A percentile compares a stretch with the other conserved stretches of the same genome.
phyloP scores from a whole-genome alignment of 2,329 filamentous ascomycete genomes.

The Zasmidium cellare region DNA sequence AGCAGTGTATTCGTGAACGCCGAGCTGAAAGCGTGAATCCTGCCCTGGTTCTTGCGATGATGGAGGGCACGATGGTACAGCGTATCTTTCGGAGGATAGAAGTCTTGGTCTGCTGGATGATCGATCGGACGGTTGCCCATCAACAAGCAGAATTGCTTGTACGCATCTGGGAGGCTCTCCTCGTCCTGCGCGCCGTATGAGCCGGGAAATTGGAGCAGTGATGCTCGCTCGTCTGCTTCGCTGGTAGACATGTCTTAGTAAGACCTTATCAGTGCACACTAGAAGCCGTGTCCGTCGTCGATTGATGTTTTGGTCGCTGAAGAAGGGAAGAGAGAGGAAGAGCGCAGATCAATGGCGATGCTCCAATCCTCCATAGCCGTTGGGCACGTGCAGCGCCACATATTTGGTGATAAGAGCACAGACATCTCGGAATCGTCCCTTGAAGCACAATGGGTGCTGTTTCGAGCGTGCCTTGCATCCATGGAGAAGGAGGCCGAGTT shows the following conservation, averaged over 20 bases:
- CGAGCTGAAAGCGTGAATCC: constrained; percentile 39
- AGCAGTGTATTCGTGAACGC: constrained; percentile 40
- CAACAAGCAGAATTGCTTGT: constrained; percentile 41
- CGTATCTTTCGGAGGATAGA: constrained; percentile 31
- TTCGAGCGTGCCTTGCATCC: too few relatives aligned
- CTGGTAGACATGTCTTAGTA: constrained; percentile 16
- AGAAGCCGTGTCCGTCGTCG: too few relatives aligned
- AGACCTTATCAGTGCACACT: neutral
- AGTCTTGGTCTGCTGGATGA: constrained; percentile 24
- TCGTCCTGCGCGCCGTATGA: constrained; percentile 6
- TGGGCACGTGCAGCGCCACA: constrained; percentile 8
- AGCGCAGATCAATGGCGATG: neutral
- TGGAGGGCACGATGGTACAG: constrained; percentile 39
- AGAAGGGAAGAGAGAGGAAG: neutral
- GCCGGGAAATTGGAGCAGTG: constrained; percentile 31
- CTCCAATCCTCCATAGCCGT: neutral
- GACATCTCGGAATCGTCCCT: neutral
- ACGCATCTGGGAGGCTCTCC: constrained; percentile 20
- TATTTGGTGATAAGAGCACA: neutral
- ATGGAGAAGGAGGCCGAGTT: too few relatives aligned
- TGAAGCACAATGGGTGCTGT: too few relatives aligned
- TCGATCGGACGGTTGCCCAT: constrained; percentile 37
- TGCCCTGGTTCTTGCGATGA: constrained; percentile 33
- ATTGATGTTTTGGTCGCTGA: neutral
- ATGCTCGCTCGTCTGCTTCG: constrained; percentile 25